These are phyloP conservation scores for Saccharomycopsis sp. DNA, from an alignment of 805 yeast species.

Conservation along the genomic window DNA sequence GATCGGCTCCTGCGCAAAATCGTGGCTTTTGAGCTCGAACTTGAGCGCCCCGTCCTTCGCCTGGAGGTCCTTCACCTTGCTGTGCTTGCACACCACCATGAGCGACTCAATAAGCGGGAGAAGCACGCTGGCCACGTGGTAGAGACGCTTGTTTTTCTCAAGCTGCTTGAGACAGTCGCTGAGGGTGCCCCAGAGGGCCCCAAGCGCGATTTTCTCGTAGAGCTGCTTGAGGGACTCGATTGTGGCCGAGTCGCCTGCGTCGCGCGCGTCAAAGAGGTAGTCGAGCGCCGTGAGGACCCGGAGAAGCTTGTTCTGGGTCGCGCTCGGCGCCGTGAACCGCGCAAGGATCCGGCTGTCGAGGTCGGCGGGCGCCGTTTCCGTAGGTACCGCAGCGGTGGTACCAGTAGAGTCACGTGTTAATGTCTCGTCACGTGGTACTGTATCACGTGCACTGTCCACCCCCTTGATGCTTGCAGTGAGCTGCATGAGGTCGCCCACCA, in stretches of 20 bases:
- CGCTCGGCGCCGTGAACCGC: slow-evolving; percentile 69
- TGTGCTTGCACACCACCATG: slow-evolving; percentile 94
- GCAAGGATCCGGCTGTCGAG: slow-evolving; percentile 49
- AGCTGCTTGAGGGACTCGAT: slow-evolving; percentile 46
- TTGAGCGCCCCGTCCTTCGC: slow-evolving; percentile 48
- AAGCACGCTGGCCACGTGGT: slow-evolving; percentile 68
- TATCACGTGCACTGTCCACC: no score
- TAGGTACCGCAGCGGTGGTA: no score
- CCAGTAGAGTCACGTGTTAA: no score
- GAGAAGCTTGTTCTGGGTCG: slow-evolving; percentile 84
- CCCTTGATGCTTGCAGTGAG: slow-evolving; percentile 40
- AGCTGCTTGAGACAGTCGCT: slow-evolving; percentile 62
- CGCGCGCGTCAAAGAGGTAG: slow-evolving; percentile 52
- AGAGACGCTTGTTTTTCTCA: slow-evolving; percentile 49
- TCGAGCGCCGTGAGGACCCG: slow-evolving; percentile 84
- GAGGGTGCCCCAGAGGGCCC: slow-evolving; percentile 77
- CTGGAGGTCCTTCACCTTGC: slow-evolving; percentile 52
- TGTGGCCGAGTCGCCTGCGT: slow-evolving; percentile 29
- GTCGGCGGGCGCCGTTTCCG: slow-evolving; percentile 36
- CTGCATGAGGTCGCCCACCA: slow-evolving; percentile 48
- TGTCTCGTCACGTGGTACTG: no score
- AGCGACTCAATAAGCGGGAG: slow-evolving; percentile 85
- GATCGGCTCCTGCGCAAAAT: slow-evolving; percentile 67
- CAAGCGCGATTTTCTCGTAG: slow-evolving; percentile 65
- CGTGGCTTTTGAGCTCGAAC: slow-evolving; percentile 56